Base-by-base conservation (phyloP, 257 asterid species). In the Leonotis leonurus region DNA sequence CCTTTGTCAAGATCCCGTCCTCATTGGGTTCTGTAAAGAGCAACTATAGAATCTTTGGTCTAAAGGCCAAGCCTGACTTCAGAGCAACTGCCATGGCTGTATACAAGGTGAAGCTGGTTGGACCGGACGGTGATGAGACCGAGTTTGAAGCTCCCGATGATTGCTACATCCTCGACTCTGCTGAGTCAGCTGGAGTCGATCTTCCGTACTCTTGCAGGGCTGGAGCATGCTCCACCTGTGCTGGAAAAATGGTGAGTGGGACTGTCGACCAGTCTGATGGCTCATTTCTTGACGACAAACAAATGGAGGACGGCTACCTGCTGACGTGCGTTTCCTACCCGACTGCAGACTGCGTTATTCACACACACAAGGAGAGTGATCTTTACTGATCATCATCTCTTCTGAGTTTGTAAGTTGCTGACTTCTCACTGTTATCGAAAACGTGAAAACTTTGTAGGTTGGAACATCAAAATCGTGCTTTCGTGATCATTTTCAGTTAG, bases 161-260 rank as follows among this genome's bases (percentile, higher is more conserved):
- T 63, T 9, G 66, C 4, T 87, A 87, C 86, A 78, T 87, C 62
- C 93, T 87, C 9, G 95, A 87, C 74, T 64, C 92, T 3, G 97
- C 94, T 13, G 95, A 87, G 82, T 1, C 27, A 0, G 92, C 87
- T 0, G 97, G 95, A 43, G 6, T 89, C 2, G 95, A 89, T 1
- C 72, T 89, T 37, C 97, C 97, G 0, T 89, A 86, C 75, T 89
- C 97, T 0, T 89, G 97, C 74, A 83, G 95, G 75, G 95, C 97
- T 0, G 97, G 97, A 1, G 94, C 97, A 0, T 89, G 97, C 85
- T 89, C 95, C 62, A 84, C 97, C 9, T 89, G 97, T 36, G 95
- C 95, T 2, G 97, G 97, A 69, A 80, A 85, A 69, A 14, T 83
- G 14, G 72, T 52, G 20, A 51, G 74, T 0, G 97, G 97, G 8